These are phyloP conservation scores for Rhodomyrtus tomentosa DNA, from an alignment of 345 rosid species.

Conservation along the genomic window DNA sequence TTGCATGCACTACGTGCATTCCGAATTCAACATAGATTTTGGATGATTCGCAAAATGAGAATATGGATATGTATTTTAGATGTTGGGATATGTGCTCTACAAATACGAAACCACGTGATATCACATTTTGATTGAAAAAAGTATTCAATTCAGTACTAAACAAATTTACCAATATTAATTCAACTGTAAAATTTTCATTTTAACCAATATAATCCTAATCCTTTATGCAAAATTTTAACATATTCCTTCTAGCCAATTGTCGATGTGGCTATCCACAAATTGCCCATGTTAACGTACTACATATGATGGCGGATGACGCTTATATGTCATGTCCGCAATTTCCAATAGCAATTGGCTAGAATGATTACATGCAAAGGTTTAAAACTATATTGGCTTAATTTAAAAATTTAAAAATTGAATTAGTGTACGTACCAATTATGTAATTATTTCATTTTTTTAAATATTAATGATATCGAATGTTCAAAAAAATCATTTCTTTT, in stretches of 20 bases:
- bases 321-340: fast-evolving
- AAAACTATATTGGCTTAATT: background rate
- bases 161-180: background rate
- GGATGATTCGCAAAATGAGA: background rate
- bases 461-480: background rate
- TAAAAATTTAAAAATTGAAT: background rate
- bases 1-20: background rate
- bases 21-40: background rate
- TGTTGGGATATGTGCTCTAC: background rate
- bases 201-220: background rate
- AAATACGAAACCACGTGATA: background rate
- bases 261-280: fast-evolving
- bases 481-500: background rate
- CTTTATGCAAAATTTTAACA: background rate
- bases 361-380: fast-evolving
- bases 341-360: background rate
- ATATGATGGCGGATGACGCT: fast-evolving
- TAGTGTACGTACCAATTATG: too few relatives aligned
- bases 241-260: background rate
- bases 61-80: background rate
- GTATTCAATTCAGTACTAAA: background rate
- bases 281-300: background rate
- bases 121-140: background rate
- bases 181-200: background rate
- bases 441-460: background rate